Evolutionary conservation across 108 stramenopile genomes (phyloP).

Genomic region (Pseudonitzschia multiseries): DNA sequence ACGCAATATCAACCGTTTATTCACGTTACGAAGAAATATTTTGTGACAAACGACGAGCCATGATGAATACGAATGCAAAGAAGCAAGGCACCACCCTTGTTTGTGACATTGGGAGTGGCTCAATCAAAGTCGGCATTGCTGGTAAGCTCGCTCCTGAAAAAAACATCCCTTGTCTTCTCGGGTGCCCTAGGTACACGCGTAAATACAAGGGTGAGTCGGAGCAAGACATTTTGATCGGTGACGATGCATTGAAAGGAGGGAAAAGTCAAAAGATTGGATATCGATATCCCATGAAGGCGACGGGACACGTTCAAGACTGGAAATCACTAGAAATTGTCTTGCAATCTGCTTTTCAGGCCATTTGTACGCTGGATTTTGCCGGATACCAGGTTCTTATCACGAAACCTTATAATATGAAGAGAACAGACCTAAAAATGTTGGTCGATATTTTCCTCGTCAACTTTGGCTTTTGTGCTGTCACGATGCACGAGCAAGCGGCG

Average conservation of each 20-base stretch:
- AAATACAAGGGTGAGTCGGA: background rate
- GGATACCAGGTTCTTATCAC: slow-evolving; percentile 22
- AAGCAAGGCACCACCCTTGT: slow-evolving; percentile 13
- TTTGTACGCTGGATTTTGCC: background rate
- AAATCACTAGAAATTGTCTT: slow-evolving; percentile 16
- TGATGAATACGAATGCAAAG: background rate
- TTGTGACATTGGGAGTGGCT: slow-evolving; percentile 23
- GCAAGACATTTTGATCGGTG: slow-evolving; percentile 16
- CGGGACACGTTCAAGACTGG: slow-evolving; percentile 25
- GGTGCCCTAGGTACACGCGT: background rate
- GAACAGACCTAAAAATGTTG: slow-evolving; percentile 12
- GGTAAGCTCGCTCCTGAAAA: slow-evolving; percentile 16
- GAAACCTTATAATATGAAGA: slow-evolving; percentile 25
- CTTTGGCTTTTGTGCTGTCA: slow-evolving; percentile 18
- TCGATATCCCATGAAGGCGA: slow-evolving; percentile 20
- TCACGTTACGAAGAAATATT: no score
- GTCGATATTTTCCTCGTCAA: slow-evolving; percentile 14
- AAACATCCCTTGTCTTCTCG: slow-evolving; percentile 23
- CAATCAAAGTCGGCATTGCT: slow-evolving; percentile 33
- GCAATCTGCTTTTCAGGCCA: background rate
- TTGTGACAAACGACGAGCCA: no score
- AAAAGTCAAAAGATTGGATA: slow-evolving; percentile 8
- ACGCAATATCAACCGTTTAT: no score
- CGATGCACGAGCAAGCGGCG: slow-evolving; percentile 27
- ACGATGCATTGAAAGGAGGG: background rate